Evolutionary conservation across 805 yeast genomes (phyloP), one percentile per base, ranked within the genome.

Genomic region (Starmerella apis): DNA sequence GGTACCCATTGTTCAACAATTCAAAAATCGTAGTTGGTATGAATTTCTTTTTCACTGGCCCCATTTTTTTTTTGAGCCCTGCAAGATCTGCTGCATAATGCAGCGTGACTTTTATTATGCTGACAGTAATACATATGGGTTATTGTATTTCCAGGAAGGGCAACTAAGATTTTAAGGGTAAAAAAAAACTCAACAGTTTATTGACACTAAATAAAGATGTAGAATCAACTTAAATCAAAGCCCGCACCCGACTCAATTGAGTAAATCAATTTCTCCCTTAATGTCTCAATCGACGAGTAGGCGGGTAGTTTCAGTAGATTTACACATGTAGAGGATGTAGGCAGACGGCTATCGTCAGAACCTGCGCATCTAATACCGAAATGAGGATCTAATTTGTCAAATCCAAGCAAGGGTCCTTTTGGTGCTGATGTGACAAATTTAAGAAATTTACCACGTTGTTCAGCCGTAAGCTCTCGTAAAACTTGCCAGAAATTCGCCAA

Each of bases 351-450:
- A 1, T 70, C 71, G 2, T 60, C 56, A 24, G 76, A 76, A 9
- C 62, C 49, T 0, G 81, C 73, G 56, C 79, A 79, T 33, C 85
- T 65, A 43, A 92, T 81, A 1, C 95, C 95, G 65, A 92, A 86
- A 48, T 70, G 71, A 0, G 98, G 98, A 27, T 67, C 69, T 43
- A 86, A 70, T 3, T 80, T 77, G 13, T 75, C 71, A 62, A 92
- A 90, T 0, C 98, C 98, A 23, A 86, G 71, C 36, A 92, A 69
- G 1, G 98, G 98, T 0, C 95, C 95, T 52, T 88, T 75, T 1
- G 95, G 81, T 1, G 86, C 94, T 0, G 96, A 83, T 0, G 97
- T 92, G 24, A 86, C 96, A 68, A 90, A 92, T 62, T 85, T 85
- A 24, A 92, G 66, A 49, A 92, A 74, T 46, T 76, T 75, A 19